Evolutionary conservation across 768 basidiomycete species (phyloP).

Genomic region (Leccinum longicurvipes): DNA sequence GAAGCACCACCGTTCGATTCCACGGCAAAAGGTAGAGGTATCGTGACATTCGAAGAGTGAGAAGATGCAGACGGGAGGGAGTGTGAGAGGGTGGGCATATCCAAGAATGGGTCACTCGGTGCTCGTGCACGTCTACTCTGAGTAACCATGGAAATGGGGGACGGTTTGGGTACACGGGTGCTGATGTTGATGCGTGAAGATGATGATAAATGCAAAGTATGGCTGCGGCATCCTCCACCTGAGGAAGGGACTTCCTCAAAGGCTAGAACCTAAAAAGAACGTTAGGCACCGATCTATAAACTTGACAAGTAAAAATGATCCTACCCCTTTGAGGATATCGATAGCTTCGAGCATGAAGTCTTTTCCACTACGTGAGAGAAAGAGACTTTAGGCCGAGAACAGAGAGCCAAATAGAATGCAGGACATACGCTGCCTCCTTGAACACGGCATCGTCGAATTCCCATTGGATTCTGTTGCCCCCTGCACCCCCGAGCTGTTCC

Average conservation of each 20-base stretch:
- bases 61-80: constrained; percentile 55
- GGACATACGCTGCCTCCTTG: constrained; percentile 86
- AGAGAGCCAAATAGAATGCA: constrained; percentile 4
- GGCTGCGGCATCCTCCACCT: constrained; percentile 26
- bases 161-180: constrained; percentile 33
- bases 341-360: constrained; percentile 94
- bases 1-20: constrained; percentile 42
- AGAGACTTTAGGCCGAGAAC: constrained; percentile 14
- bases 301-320: constrained; percentile 27
- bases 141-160: constrained; percentile 41
- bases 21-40: constrained; percentile 29
- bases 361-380: constrained; percentile 62
- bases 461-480: constrained; percentile 72
- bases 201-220: constrained; percentile 37
- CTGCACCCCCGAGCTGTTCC: constrained; percentile 77
- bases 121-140: constrained; percentile 66
- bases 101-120: constrained; percentile 77
- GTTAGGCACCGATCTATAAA: neutral
- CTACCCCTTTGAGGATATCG: constrained; percentile 83
- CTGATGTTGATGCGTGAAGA: constrained; percentile 41
- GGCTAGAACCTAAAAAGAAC: constrained; percentile 49
- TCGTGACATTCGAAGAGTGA: constrained; percentile 36
- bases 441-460: constrained; percentile 93
- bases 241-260: constrained; percentile 65
- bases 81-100: constrained; percentile 59